Conservation (phyloP, 2,329 filamentous ascomycete species). For the Talaromyces marneffei region DNA sequence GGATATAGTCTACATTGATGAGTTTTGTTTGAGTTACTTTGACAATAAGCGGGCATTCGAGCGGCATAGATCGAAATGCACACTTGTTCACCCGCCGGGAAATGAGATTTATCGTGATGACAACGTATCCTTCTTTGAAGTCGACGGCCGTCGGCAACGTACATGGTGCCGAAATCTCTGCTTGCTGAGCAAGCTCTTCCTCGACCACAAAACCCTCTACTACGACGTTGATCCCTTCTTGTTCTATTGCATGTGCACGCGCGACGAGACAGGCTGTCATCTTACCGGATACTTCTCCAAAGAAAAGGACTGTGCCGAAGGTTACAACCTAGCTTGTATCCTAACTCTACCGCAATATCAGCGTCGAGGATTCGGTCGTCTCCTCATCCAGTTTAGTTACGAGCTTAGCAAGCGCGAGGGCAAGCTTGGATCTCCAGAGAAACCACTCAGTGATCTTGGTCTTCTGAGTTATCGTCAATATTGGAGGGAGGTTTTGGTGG, state of each 20-base stretch:
- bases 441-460: conserved; percentile 89
- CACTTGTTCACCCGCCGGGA: conserved; percentile 82
- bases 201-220: conserved; percentile 97
- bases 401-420: conserved; percentile 92
- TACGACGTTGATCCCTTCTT: conserved; percentile 97
- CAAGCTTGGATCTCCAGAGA: conserved; percentile 93
- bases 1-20: conserved; percentile 92
- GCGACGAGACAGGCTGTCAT: conserved; percentile 84
- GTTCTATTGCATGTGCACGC: conserved; percentile 95
- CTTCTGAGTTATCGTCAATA: conserved; percentile 92
- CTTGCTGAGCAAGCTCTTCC: conserved; percentile 88
- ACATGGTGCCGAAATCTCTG: conserved; percentile 99
- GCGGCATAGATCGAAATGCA: conserved; percentile 84
- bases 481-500: conserved; percentile 92
- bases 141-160: conserved; percentile 92
- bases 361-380: conserved; percentile 83
- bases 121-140: conserved; percentile 91
- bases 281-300: conserved; percentile 99
- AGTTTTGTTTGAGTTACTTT: conserved; percentile 92
- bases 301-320: conserved; percentile 93
- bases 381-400: conserved; percentile 96
- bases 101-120: conserved; percentile 96
- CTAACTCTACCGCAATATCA: conserved; percentile 94
- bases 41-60: conserved; percentile 74
- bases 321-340: conserved; percentile 98